phyloP scores from a whole-genome alignment of 176 grass and related monocot genomes.

The Oryza officinalis region DNA sequence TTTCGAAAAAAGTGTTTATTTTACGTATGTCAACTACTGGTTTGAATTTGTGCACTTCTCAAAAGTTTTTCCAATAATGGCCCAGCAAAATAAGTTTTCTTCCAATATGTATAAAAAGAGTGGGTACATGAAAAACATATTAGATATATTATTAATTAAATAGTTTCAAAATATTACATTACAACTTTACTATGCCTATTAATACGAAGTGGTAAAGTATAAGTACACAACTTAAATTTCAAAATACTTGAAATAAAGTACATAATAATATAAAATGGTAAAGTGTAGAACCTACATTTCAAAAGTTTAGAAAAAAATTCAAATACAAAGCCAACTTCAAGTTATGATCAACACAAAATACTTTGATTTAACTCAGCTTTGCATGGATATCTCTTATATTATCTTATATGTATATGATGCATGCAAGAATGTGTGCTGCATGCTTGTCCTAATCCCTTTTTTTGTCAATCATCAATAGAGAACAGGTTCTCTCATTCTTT shows the following conservation, averaged over 20 bases:
- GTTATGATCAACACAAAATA: neutral
- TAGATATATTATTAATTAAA: neutral
- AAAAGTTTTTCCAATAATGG: no score
- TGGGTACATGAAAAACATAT: no score
- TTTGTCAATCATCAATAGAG: slow-evolving; percentile 27
- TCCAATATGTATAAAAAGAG: no score
- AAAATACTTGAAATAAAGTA: neutral
- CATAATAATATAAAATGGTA: no score
- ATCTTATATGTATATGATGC: neutral
- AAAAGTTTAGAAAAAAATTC: neutral
- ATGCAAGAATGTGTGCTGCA: neutral
- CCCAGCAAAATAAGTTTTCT: no score
- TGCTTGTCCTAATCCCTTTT: slow-evolving; percentile 9
- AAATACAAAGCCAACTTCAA: neutral
- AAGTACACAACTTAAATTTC: neutral
- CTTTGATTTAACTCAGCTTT: neutral
- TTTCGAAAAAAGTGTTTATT: no score
- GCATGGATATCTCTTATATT: neutral
- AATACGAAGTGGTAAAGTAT: neutral
- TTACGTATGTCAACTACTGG: no score
- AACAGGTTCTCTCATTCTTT: slow-evolving; percentile 39
- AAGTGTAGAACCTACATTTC: neutral
- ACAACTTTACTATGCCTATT: neutral
- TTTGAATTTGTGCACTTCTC: no score
- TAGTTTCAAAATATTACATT: neutral